A percentile compares a stretch with the other conserved stretches of the same genome.
Conservation (phyloP, 495 filamentous ascomycete genomes). For the Sphaerosporella brunnea region DNA sequence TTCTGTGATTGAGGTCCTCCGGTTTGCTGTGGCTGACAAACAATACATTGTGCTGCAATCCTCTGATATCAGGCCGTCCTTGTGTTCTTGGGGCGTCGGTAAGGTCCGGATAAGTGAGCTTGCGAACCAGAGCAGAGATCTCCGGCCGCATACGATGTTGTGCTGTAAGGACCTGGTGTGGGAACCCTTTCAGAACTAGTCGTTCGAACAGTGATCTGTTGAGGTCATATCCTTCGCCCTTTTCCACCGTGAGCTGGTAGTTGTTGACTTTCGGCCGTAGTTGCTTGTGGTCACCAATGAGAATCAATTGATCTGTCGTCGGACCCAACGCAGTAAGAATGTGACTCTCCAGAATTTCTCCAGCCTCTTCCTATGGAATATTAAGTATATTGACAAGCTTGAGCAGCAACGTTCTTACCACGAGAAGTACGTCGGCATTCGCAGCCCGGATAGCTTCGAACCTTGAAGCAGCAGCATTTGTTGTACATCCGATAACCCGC, state of each 20-base stretch:
- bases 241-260: conserved; percentile 44
- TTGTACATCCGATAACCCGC: conserved; percentile 56
- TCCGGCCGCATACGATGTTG: conserved; percentile 12
- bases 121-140: conserved; percentile 37
- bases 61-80: conserved; percentile 34
- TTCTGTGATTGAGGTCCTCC: conserved; percentile 31
- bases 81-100: conserved; percentile 39
- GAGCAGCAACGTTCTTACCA: conserved; percentile 27
- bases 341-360: conserved; percentile 58
- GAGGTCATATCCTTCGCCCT: conserved; percentile 51
- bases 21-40: conserved; percentile 46
- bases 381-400: too few species aligned
- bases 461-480: conserved; percentile 54
- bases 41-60: conserved; percentile 43
- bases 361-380: conserved; percentile 45
- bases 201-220: conserved; percentile 58
- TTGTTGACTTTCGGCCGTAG: conserved; percentile 54
- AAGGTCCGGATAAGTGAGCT: conserved; percentile 47
- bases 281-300: conserved; percentile 64
- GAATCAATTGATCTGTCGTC: conserved; percentile 50
- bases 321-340: conserved; percentile 50
- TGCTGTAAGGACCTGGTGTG: conserved; percentile 31
- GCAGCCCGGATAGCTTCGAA: conserved; percentile 34
- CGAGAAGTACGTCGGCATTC: conserved; percentile 38
- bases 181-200: conserved; percentile 38